A percentile compares a stretch with the other conserved stretches of the same genome.
phyloP scores from a whole-genome alignment of 176 grass and related monocot genomes.

The Bromus sterilis region DNA sequence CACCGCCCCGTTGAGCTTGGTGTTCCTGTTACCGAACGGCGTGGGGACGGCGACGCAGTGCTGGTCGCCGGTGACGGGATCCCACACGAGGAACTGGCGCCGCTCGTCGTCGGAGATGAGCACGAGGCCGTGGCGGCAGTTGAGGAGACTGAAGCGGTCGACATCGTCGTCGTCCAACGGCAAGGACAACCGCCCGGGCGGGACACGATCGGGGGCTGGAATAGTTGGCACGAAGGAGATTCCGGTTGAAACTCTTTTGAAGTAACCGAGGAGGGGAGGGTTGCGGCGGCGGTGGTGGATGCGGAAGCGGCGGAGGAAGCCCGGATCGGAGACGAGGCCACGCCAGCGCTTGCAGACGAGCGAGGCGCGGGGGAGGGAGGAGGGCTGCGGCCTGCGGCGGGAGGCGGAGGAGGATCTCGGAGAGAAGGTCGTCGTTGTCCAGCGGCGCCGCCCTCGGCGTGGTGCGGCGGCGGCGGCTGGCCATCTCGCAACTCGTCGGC shows the following conservation, averaged over 20 bases:
- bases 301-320: neutral
- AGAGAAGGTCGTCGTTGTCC: neutral
- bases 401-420: neutral
- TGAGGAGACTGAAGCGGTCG: neutral
- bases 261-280: neutral
- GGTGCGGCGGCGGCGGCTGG: neutral
- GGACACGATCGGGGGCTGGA: neutral
- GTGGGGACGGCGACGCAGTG: neutral
- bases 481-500: neutral
- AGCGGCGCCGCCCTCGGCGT: neutral
- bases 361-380: neutral
- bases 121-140: neutral
- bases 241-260: neutral
- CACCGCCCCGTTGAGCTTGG: neutral
- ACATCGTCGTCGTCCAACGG: neutral
- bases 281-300: neutral
- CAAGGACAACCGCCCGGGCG: neutral
- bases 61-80: neutral
- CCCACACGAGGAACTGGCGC: neutral
- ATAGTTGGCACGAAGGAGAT: neutral
- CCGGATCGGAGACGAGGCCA: neutral
- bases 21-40: neutral
- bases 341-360: neutral
- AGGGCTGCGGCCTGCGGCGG: neutral
- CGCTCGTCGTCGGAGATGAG: neutral